Base-by-base conservation (phyloP, 371 early-diverging fungal species). In the Mucor mucedo region DNA sequence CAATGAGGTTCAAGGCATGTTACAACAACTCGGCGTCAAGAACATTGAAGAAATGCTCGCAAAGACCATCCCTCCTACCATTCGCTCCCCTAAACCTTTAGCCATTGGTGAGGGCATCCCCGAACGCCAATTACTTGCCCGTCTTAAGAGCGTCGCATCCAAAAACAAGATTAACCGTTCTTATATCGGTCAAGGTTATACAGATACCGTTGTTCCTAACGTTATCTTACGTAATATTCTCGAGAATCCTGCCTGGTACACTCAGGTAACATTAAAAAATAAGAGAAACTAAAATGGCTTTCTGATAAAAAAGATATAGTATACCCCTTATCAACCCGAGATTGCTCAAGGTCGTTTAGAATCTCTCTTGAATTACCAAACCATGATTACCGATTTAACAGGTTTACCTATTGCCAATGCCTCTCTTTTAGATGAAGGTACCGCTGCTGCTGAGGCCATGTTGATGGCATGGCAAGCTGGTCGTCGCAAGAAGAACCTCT, bases 231-330 rank as follows among this genome's bases (percentile, higher is more conserved):
- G 98, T 68, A 98, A 97, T 75, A 86, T 98, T 45, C 72, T 98
- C 77, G 98, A 98, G 78, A 97, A 95, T 76, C 98, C 98, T 30
- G 95, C 93, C 33, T 98, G 98, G 98, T 97, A 97, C 83, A 97
- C 96, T 59, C 95, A 92, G 79, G 89, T 86, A 80, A 66, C 59
- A 21, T 39, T n/a, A n/a, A 40, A 40, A 39, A 16, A 35, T 8
- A 35, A 35, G 4, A 8, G 35, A 6, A 41, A 27, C 27, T 38
- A n/a, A 13, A 21, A 21, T 21, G 21, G 21, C 21, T 21, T 21
- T 21, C 21, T 21, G 21, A 21, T 21, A 21, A 21, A 21, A 21
- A 21, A 21, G 21, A 21, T 28, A 27, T 70, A 95, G 89, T 98
- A 98, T 80, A 97, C 97, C 10, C 98, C 98, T 42, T 98, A 98